Percentiles rank a stretch among this genome's conserved stretches.
Conservation (phyloP, 2,329 filamentous ascomycete genomes). For the Aureobasidium namibiae region DNA sequence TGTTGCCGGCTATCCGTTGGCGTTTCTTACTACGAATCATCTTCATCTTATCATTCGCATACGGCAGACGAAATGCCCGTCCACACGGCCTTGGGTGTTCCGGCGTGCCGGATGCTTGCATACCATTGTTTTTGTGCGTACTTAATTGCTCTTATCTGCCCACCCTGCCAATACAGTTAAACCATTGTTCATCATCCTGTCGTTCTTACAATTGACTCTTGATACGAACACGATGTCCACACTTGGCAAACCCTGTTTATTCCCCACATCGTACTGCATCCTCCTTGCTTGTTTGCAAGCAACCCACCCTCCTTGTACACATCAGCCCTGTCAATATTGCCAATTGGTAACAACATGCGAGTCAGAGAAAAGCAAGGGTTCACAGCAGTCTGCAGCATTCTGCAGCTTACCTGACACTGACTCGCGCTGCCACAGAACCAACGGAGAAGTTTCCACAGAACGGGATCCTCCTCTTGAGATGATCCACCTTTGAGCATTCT, state of each 20-base stretch:
- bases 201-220: background rate
- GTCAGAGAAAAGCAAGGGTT: conserved; percentile 4
- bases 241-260: conserved; percentile 7
- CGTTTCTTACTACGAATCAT: background rate
- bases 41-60: background rate
- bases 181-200: background rate
- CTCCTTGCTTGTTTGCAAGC: background rate
- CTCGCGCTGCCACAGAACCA: background rate
- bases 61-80: background rate
- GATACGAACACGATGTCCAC: background rate
- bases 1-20: conserved; percentile 6
- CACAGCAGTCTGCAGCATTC: conserved; percentile 1
- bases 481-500: background rate
- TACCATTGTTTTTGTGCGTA: background rate
- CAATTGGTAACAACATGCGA: conserved; percentile 4
- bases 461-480: background rate
- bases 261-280: background rate
- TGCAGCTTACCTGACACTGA: conserved; percentile 8
- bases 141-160: background rate
- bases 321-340: conserved; percentile 4
- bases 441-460: conserved; percentile 8
- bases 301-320: background rate
- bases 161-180: background rate
- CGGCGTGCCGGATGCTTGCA: background rate
- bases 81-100: background rate